A percentile compares a stretch with the other conserved stretches of the same genome.
These are phyloP conservation scores for Antarctomyces pellizariae DNA, from an alignment of 495 filamentous ascomycete genomes.

Conservation along the genomic window DNA sequence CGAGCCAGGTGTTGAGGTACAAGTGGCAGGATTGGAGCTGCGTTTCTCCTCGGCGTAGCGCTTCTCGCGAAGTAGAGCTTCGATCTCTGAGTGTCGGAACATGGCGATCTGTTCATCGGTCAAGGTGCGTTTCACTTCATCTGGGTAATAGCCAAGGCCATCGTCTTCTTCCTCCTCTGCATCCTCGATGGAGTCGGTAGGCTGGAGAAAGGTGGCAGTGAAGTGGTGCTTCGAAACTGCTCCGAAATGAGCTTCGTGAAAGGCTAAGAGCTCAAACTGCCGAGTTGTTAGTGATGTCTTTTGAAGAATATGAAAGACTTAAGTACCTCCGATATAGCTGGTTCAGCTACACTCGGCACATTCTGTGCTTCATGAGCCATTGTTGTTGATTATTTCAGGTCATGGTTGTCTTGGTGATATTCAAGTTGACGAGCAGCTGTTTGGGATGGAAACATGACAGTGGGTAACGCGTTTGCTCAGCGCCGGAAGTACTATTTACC, in stretches of 20 bases:
- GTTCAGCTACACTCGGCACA: too few species aligned
- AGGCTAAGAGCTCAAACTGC: slow-evolving; percentile 49
- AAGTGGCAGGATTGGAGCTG: background rate
- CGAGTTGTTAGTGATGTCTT: too few species aligned
- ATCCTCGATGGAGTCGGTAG: slow-evolving; percentile 12
- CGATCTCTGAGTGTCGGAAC: slow-evolving; percentile 76
- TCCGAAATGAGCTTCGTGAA: slow-evolving; percentile 44
- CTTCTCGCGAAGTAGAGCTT: slow-evolving; percentile 35
- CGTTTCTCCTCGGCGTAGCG: slow-evolving; percentile 8
- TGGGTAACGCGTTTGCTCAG: too few species aligned
- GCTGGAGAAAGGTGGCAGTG: slow-evolving; percentile 20
- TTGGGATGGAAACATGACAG: too few species aligned
- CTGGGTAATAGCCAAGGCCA: slow-evolving; percentile 65
- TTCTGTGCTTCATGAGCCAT: too few species aligned
- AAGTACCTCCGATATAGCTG: too few species aligned
- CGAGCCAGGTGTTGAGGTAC: background rate
- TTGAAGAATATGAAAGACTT: too few species aligned
- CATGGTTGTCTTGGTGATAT: too few species aligned
- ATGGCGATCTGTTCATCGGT: slow-evolving; percentile 83
- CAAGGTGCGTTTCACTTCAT: slow-evolving; percentile 74
- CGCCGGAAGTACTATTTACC: too few species aligned
- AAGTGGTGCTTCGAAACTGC: slow-evolving; percentile 21
- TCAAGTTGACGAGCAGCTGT: too few species aligned
- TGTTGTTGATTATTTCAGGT: too few species aligned
- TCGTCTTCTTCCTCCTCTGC: slow-evolving; percentile 34